These are phyloP conservation scores for Phylloporus scabripes DNA, from an alignment of 768 basidiomycete genomes.

Conservation along the genomic window DNA sequence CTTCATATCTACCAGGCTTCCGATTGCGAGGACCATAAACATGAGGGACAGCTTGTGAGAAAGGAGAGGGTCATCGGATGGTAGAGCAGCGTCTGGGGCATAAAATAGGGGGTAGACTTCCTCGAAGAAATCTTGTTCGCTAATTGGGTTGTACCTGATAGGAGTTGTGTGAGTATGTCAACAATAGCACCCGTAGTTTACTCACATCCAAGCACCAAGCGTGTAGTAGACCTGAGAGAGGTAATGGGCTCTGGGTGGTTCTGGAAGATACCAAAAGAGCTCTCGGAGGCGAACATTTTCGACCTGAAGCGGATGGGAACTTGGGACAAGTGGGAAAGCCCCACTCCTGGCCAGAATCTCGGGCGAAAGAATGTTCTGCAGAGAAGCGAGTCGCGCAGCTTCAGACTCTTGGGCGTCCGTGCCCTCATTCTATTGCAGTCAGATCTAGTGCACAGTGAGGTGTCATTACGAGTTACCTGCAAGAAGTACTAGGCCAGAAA, in stretches of 20 bases:
- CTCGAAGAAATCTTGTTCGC: conserved; percentile 51
- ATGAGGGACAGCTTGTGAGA: conserved; percentile 59
- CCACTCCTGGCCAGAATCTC: conserved; percentile 62
- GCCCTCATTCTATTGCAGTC: conserved; percentile 48
- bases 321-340: conserved; percentile 55
- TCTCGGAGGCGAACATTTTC: conserved; percentile 47
- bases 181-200: conserved; percentile 2
- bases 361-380: conserved; percentile 53
- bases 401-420: conserved; percentile 47
- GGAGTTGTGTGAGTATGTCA: conserved; percentile 5
- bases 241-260: conserved; percentile 52
- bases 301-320: conserved; percentile 33
- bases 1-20: conserved; percentile 53
- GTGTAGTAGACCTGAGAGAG: conserved; percentile 57
- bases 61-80: conserved; percentile 45
- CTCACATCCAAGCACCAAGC: conserved; percentile 70
- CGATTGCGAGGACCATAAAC: conserved; percentile 65
- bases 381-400: conserved; percentile 40
- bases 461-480: conserved; percentile 41
- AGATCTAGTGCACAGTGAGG: conserved; percentile 4
- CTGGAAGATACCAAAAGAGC: conserved; percentile 68
- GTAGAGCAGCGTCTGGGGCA: conserved; percentile 37
- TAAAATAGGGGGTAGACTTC: conserved; percentile 60
- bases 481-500: conserved; percentile 54
- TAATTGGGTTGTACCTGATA: conserved; percentile 63